Evolutionary conservation across 805 yeast genomes (phyloP).

Genomic region (Sporopachydermia lactativora): DNA sequence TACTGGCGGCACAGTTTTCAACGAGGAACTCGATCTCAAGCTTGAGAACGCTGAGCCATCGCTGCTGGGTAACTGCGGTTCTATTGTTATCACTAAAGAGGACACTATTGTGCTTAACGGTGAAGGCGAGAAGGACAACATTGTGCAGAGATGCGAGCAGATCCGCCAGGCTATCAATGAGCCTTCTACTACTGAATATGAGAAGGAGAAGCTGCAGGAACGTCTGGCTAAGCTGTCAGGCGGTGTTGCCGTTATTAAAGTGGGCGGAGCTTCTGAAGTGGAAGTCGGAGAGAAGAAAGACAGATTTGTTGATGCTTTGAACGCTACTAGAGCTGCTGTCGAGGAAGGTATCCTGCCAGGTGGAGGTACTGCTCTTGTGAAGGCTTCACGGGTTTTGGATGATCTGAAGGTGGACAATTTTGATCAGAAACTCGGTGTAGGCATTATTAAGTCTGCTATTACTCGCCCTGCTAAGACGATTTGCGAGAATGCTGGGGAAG

Average conservation of each 20-base stretch:
- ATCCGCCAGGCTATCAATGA: conserved; percentile 73
- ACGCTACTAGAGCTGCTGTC: conserved; percentile 98
- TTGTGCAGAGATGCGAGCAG: conserved; percentile 83
- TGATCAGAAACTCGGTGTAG: conserved; percentile 93
- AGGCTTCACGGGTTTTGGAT: conserved; percentile 72
- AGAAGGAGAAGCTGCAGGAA: conserved; percentile 93
- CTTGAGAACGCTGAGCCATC: conserved; percentile 91
- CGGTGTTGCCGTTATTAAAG: conserved; percentile 96
- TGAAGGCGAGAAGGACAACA: conserved; percentile 70
- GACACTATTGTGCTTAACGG: conserved; percentile 93
- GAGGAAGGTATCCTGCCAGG: conserved; percentile 98
- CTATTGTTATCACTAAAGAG: conserved; percentile 86
- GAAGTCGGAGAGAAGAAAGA: conserved; percentile 99
- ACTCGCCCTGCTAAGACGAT: conserved; percentile 92
- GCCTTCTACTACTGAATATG: conserved; percentile 68
- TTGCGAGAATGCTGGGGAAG: conserved; percentile 94
- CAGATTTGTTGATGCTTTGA: conserved; percentile 95
- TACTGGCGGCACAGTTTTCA: conserved; percentile 78
- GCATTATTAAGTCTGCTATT: conserved; percentile 83
- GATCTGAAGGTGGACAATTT: conserved; percentile 57
- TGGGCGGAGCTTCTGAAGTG: conserved; percentile 93
- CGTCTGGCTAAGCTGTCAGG: conserved; percentile 94
- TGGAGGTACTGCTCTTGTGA: conserved; percentile 96
- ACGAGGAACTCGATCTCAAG: conserved; percentile 90
- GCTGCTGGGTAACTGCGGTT: conserved; percentile 81